Evolutionary conservation across 768 basidiomycete species (phyloP), one percentile per base, ranked within the genome.

Genomic region (Kockovaella imperatae): DNA sequence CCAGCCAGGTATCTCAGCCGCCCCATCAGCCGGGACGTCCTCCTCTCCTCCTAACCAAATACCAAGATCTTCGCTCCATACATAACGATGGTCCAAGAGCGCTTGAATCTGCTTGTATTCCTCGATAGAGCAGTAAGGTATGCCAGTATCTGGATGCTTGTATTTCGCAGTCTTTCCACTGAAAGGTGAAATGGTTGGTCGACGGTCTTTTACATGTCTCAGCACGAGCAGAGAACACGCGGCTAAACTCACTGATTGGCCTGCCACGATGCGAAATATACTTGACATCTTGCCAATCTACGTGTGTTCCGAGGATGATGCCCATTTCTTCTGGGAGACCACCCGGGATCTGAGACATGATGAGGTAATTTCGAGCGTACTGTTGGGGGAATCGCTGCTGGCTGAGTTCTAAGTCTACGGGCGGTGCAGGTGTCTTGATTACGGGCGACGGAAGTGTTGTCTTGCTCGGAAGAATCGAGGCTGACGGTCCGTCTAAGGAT

Each of bases 301-400:
- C 82, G 57, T 91, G 83, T 42, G 84, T 76, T 1, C 91, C 89
- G 58, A 96, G 87, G 74, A 93, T 76, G 1, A 86, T 82, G 5
- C 76, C 49, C 83, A 90, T 85, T 10, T 83, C 87, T 25, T 83
- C 79, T 6, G 64, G 48, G 8, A 63, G 50, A 17, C 63, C 61
- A 8, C 69, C 62, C 11, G 62, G 59, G n/a, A 70, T 58, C 23
- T 64, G 56, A 2, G 62, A 63, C 5, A 69, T 57, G 30, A 69
- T 62, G 29, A 69, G 52, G 49, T 67, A 67, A 45, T 69, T 69
- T 43, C 66, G 46, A 10, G 55, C 61, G 45, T 65, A 69, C 20
- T 52, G 50, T 49, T 5, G 51, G 10, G 14, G 49, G n/a, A n/a
- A n/a, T n/a, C n/a, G n/a, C n/a, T n/a, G n/a, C n/a, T n/a, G n/a